Evolutionary conservation across 129 eudicot species (phyloP).

Genomic region (Artemisia argyi): DNA sequence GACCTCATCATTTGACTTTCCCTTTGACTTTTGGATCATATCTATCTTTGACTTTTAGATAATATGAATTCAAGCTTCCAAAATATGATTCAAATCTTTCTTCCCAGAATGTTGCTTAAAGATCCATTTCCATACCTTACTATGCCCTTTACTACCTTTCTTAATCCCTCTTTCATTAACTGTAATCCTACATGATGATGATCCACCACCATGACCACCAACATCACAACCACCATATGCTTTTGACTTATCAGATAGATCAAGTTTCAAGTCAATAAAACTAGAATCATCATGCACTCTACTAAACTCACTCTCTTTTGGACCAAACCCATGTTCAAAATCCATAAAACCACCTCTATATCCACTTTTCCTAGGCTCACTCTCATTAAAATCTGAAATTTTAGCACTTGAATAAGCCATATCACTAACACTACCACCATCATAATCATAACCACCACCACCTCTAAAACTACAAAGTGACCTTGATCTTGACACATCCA

Average conservation of each 20-base stretch:
- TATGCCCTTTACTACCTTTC: conserved; percentile 57
- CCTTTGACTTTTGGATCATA: conserved; percentile 14
- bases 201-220: conserved; percentile 5
- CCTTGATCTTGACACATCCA: conserved; percentile 87
- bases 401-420: conserved; percentile 75
- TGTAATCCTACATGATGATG: conserved; percentile 58
- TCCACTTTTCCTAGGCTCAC: conserved; percentile 75
- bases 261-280: conserved; percentile 78
- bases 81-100: conserved; percentile 46
- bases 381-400: conserved; percentile 68
- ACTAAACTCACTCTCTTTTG: conserved; percentile 71
- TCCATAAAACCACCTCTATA: conserved; percentile 39
- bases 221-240: conserved; percentile 18
- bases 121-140: conserved; percentile 85
- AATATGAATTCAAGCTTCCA: conserved; percentile 39
- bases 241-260: conserved; percentile 48
- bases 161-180: conserved; percentile 65
- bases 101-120: conserved; percentile 63
- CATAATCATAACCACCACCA: conserved; percentile 43
- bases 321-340: conserved; percentile 43
- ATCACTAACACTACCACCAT: conserved; percentile 45
- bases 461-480: conserved; percentile 86
- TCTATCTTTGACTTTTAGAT: conserved; percentile 18
- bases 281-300: conserved; percentile 72
- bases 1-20: conserved; percentile 2